A percentile compares a stretch with the other conserved stretches of the same genome.
phyloP scores from a whole-genome alignment of 1,284 basidiomycete genomes.

The Fomes fomentarius region DNA sequence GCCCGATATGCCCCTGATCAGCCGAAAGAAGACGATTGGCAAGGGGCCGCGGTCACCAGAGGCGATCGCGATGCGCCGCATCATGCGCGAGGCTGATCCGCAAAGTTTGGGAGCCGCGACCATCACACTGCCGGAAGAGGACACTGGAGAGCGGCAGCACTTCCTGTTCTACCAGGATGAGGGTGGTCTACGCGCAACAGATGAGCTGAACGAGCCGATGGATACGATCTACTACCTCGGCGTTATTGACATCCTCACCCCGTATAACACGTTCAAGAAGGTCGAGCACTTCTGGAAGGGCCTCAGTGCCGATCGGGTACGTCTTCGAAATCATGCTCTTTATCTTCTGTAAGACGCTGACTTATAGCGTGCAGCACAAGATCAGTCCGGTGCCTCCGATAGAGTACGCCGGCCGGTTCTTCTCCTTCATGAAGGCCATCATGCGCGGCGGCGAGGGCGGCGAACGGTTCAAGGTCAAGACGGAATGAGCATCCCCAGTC shows the following conservation, averaged over 20 bases:
- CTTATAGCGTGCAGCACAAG: slow-evolving; percentile 64
- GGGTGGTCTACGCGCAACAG: slow-evolving; percentile 89
- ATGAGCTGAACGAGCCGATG: slow-evolving; percentile 77
- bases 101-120: slow-evolving; percentile 66
- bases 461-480: slow-evolving; percentile 53
- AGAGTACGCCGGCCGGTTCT: slow-evolving; percentile 88
- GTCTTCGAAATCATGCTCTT: too few relatives aligned
- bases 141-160: slow-evolving; percentile 76
- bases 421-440: slow-evolving; percentile 84
- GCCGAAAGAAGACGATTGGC: slow-evolving; percentile 59
- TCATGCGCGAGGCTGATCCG: slow-evolving; percentile 84
- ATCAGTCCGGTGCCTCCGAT: slow-evolving; percentile 89
- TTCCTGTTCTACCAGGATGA: slow-evolving; percentile 98
- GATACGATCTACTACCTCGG: slow-evolving; percentile 93
- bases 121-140: slow-evolving; percentile 71
- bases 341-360: too few relatives aligned
- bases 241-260: slow-evolving; percentile 94
- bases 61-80: slow-evolving; percentile 83
- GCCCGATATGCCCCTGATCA: slow-evolving; percentile 64
- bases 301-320: slow-evolving; percentile 80
- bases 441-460: slow-evolving; percentile 83
- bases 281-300: slow-evolving; percentile 94
- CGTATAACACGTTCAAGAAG: slow-evolving; percentile 81
- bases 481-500: slow-evolving; percentile 38
- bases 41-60: slow-evolving; percentile 66